Evolutionary conservation across 257 asterid species (phyloP).

Genomic region (Gardenia jasminoides): DNA sequence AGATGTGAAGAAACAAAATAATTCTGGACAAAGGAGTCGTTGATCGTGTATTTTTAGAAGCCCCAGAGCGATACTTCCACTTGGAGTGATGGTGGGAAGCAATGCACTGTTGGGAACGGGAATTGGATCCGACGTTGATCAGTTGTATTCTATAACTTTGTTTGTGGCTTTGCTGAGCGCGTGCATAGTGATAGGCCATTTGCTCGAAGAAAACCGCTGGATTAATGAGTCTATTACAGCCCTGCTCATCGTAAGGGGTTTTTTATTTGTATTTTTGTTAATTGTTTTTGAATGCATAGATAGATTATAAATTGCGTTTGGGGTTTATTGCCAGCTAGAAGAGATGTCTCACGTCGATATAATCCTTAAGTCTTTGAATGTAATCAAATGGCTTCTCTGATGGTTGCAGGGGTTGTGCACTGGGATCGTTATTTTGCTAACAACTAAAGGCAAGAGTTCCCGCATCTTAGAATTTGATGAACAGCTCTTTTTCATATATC

Average conservation of each 20-base stretch:
- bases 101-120: neutral
- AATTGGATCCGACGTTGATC: constrained; percentile 28
- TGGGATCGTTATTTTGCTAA: constrained; percentile 75
- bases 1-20: too few relatives aligned
- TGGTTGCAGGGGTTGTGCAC: constrained; percentile 70
- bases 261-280: neutral
- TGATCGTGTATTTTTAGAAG: too few relatives aligned
- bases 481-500: constrained; percentile 92
- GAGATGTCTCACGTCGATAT: too few relatives aligned
- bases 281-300: too few relatives aligned
- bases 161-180: constrained; percentile 70
- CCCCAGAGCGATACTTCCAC: too few relatives aligned
- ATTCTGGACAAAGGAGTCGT: too few relatives aligned
- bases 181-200: constrained; percentile 91
- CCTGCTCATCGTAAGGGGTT: constrained; percentile 51
- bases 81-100: neutral
- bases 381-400: neutral
- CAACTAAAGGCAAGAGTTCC: constrained; percentile 74
- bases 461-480: constrained; percentile 94
- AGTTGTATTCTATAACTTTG: constrained; percentile 32
- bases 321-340: too few relatives aligned
- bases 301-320: too few relatives aligned
- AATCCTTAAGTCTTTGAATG: too few relatives aligned
- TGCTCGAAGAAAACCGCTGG: constrained; percentile 92
- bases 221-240: constrained; percentile 98